These are phyloP conservation scores for Carpinus fangiana DNA, from an alignment of 306 rosid genomes.

Conservation along the genomic window DNA sequence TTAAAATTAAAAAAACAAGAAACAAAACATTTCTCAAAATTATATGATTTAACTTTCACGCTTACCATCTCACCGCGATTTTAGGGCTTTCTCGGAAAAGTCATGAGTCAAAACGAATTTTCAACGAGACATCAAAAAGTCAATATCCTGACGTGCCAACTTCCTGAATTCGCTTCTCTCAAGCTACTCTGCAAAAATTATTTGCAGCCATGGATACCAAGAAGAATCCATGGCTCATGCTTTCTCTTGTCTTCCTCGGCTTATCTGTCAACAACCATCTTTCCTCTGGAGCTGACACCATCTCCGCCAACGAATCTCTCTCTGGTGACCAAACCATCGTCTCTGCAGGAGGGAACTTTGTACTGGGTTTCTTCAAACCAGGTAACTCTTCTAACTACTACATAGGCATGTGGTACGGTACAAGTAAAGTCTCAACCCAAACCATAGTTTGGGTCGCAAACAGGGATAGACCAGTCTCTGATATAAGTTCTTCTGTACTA, in stretches of 20 bases:
- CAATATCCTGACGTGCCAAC: too few species aligned
- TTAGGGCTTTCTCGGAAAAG: too few species aligned
- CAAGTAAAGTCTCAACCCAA: background rate
- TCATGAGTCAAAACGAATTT: too few species aligned
- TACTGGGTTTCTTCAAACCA: slow-evolving; percentile 57
- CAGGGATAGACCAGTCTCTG: slow-evolving; percentile 49
- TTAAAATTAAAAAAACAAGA: too few species aligned
- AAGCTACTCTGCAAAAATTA: slow-evolving; percentile 1
- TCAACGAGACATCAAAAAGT: too few species aligned
- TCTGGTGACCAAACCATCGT: slow-evolving; percentile 59
- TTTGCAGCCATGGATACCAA: slow-evolving; percentile 29
- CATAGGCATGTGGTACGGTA: slow-evolving; percentile 65
- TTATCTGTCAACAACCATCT: slow-evolving; percentile 19
- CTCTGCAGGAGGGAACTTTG: slow-evolving; percentile 45
- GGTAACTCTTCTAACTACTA: slow-evolving; percentile 53
- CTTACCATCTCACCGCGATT: too few species aligned
- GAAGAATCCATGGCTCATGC: background rate
- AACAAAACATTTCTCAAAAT: too few species aligned
- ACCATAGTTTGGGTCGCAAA: slow-evolving; percentile 70
- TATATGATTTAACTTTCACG: too few species aligned
- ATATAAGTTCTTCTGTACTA: slow-evolving; percentile 34
- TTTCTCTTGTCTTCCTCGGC: slow-evolving; percentile 29
- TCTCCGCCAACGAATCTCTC: slow-evolving; percentile 52
- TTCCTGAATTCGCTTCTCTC: background rate
- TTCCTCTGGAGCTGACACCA: slow-evolving; percentile 41